Evolutionary conservation across 768 basidiomycete species (phyloP).

Genomic region (Amanita subjunquillea): DNA sequence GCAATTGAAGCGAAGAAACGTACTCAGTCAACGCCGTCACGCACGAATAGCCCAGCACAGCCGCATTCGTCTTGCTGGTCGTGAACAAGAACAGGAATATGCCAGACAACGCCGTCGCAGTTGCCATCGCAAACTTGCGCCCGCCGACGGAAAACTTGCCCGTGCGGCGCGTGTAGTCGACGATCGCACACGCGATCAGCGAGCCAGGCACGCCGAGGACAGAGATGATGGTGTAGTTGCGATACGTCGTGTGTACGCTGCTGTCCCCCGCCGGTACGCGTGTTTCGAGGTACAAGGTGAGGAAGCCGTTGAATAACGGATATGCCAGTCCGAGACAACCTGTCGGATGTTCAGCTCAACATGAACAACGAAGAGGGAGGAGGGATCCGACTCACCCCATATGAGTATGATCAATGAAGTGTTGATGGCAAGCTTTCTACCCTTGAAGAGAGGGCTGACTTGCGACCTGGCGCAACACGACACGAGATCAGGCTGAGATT

Average conservation of each 20-base stretch:
- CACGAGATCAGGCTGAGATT: not conserved
- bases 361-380: not conserved
- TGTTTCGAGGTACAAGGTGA: slow-evolving; percentile 35
- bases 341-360: not conserved
- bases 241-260: slow-evolving; percentile 23
- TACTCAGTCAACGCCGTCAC: slow-evolving; percentile 30
- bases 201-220: slow-evolving; percentile 38
- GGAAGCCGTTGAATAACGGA: slow-evolving; percentile 41
- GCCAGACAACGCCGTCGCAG: slow-evolving; percentile 32
- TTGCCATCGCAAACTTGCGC: slow-evolving; percentile 36
- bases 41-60: slow-evolving; percentile 37
- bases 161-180: slow-evolving; percentile 29
- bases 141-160: slow-evolving; percentile 14
- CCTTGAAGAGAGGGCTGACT: slow-evolving; percentile 37
- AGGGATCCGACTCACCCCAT: slow-evolving; percentile 30
- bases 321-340: slow-evolving; percentile 35
- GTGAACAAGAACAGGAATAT: slow-evolving; percentile 45
- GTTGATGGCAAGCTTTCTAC: slow-evolving; percentile 31
- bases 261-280: slow-evolving; percentile 16
- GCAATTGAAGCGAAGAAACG: slow-evolving; percentile 9
- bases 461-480: slow-evolving; percentile 25
- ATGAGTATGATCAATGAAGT: slow-evolving; percentile 38
- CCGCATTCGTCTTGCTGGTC: slow-evolving; percentile 27
- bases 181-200: slow-evolving; percentile 32
- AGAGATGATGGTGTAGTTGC: slow-evolving; percentile 40